Evolutionary conservation across 768 basidiomycete species (phyloP).

Genomic region (Pleurotus eryngii): DNA sequence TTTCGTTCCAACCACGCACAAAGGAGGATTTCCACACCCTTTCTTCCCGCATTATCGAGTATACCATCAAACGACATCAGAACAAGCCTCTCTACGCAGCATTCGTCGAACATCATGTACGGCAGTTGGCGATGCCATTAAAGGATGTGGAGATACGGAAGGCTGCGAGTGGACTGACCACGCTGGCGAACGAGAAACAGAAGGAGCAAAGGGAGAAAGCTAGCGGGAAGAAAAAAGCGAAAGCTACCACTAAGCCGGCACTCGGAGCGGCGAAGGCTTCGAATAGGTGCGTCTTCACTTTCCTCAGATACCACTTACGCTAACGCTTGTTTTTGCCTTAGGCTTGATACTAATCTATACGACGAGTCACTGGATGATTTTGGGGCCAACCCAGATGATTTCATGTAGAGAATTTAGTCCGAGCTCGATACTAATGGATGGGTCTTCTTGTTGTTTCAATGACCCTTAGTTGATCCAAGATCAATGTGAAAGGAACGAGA

Average conservation of each 20-base stretch:
- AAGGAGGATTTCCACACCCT: slow-evolving; percentile 84
- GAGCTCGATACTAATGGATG: slow-evolving; percentile 1
- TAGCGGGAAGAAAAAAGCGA: slow-evolving; percentile 87
- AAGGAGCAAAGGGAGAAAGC: slow-evolving; percentile 83
- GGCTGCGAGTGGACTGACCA: slow-evolving; percentile 77
- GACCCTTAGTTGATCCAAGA: too few species aligned
- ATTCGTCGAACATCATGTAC: slow-evolving; percentile 84
- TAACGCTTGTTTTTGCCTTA: slow-evolving; percentile 24
- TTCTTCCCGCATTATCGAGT: slow-evolving; percentile 70
- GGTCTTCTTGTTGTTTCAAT: slow-evolving; percentile 1
- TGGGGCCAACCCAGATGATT: slow-evolving; percentile 70
- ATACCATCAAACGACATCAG: slow-evolving; percentile 75
- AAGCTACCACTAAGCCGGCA: slow-evolving; percentile 65
- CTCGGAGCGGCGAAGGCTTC: slow-evolving; percentile 70
- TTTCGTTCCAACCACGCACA: slow-evolving; percentile 79
- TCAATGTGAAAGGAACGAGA: too few species aligned
- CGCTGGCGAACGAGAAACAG: slow-evolving; percentile 94
- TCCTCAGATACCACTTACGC: not conserved
- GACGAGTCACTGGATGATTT: slow-evolving; percentile 93
- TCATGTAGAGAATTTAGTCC: slow-evolving; percentile 65
- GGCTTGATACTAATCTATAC: slow-evolving; percentile 77
- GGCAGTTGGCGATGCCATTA: slow-evolving; percentile 70
- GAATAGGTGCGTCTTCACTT: slow-evolving; percentile 45
- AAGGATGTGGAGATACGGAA: slow-evolving; percentile 92
- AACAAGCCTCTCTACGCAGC: slow-evolving; percentile 76